Base-by-base conservation (phyloP, 139 green algal species). In the Coelastrella sp. region DNA sequence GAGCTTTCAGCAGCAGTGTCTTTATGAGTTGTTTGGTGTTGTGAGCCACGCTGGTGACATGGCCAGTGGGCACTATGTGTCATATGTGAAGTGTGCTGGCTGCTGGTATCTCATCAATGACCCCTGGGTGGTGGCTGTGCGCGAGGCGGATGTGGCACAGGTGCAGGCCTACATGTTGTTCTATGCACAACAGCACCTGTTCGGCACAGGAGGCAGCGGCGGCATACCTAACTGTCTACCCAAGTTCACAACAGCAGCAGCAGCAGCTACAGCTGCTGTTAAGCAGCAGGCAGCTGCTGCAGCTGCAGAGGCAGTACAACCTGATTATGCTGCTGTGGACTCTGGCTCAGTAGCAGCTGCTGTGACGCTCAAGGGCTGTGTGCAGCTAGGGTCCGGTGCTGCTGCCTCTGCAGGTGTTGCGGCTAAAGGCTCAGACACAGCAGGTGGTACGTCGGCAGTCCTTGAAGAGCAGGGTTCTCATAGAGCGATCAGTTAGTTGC, bases 91-190 rank as follows among this genome's bases (percentile, higher is more conserved):
- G 57, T 87, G 75, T 49, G 88, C 76, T 6, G 93, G 93, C 3
- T n/a, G 72, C 0, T 99, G 97, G 97, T 99, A 96, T 92, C 91
- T 93, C 8, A 98, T 95, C 84, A 96, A 99, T 78, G 97, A 99
- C 78, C 93, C 93, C 0, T 97, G 94, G 93, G 95, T 99, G 19
- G 93, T 84, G 49, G 76, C 81, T 58, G 96, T 96, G 20, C 73
- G 89, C 6, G 96, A 97, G 89, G 90, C 88, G 19, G 93, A 92
- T 24, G 97, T 99, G 59, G 90, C 83, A 25, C 73, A 59, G 15
- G 92, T 90, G 72, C 96, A 98, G 93, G 96, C 95, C 19, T 99
- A 99, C 95, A 95, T 99, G 95, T 92, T 99, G 49, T 99, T 97
- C 89, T 99, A 98, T 90, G 80, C 85, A 70, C 87, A 90, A 79